A percentile compares a stretch with the other conserved stretches of the same genome.
Evolutionary conservation across 2,329 filamentous ascomycete species (phyloP).

Genomic region (Escovopsis weberi): DNA sequence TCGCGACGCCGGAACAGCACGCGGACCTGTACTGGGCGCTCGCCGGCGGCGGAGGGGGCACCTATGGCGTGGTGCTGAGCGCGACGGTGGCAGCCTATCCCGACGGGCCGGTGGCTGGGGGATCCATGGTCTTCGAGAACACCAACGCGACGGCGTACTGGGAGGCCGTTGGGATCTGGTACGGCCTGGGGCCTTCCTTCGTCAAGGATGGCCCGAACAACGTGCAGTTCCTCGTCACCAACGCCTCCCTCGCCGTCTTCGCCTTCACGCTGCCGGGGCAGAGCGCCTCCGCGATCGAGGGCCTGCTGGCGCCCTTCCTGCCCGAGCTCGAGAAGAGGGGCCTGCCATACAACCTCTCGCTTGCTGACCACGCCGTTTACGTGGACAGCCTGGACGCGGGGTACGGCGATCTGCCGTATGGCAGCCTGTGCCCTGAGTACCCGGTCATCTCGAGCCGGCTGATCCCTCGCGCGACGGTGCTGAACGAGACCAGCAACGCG

Average conservation of each 20-base stretch:
- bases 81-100: conserved; percentile 3
- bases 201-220: too few relatives aligned
- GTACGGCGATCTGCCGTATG: neutral
- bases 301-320: neutral
- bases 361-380: neutral
- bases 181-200: neutral
- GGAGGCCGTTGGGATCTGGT: neutral
- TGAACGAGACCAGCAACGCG: neutral
- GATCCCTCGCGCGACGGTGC: neutral
- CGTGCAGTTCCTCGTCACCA: too few relatives aligned
- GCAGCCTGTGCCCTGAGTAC: neutral
- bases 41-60: conserved; percentile 34
- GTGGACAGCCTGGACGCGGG: neutral
- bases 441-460: neutral
- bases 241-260: too few relatives aligned
- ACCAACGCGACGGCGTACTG: neutral
- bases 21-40: conserved; percentile 50
- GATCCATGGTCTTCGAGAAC: too few relatives aligned
- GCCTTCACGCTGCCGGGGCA: neutral
- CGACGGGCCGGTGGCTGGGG: neutral
- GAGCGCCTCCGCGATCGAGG: neutral
- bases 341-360: neutral
- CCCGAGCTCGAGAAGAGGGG: neutral
- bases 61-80: conserved; percentile 5
- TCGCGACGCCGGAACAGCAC: conserved; percentile 31